Base-by-base conservation (phyloP, 2,329 filamentous ascomycete species). In the Cercospora nicotianae region DNA sequence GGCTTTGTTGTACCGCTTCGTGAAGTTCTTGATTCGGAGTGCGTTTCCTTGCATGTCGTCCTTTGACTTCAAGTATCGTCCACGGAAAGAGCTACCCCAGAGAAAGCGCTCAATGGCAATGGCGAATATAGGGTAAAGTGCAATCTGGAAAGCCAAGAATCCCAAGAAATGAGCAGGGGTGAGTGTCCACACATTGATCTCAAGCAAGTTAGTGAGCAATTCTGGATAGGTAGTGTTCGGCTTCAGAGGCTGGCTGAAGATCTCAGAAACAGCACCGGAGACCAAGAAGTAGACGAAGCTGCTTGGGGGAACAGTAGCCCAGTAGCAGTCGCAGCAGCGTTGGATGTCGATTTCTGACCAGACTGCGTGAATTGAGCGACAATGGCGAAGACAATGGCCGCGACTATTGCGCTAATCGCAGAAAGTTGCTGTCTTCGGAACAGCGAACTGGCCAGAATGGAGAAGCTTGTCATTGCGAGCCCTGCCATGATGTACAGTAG, bases 351-450 rank as follows among this genome's bases (percentile, higher is more conserved):
- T 0, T 85, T 87, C 28, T 91, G 81, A 7, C 70, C 68, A 18
- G 61, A 64, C 30, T 70, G 70, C 26, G 70, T 64, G 58, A 91
- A 87, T 78, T 97, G 93, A 0, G 92, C 90, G 13, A 96, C 82
- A 70, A 97, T 90, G 16, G 90, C 93, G 1, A 96, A 83, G 1
- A 94, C 80, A 18, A 95, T 84, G 12, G 87, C 89, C 20, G 87
- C 80, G 23, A 97, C 88, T 10, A 90, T 89, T 42, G 91, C 85
- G 1, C 87, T 87, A 70, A 95, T 93, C 31, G 93, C 93, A 65
- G 91, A 94, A 1, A 97, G 86, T 78, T 97, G 93, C 0, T 93
- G 89, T 76, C 89, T 93, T 73, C 87, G 91, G 82, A 96, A 96
- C 75, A 96, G 91, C 2, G 90, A 87, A 0, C 89, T 91, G 0